Base-by-base conservation (phyloP, 345 rosid genomes). In the Eutrema heterophyllum region DNA sequence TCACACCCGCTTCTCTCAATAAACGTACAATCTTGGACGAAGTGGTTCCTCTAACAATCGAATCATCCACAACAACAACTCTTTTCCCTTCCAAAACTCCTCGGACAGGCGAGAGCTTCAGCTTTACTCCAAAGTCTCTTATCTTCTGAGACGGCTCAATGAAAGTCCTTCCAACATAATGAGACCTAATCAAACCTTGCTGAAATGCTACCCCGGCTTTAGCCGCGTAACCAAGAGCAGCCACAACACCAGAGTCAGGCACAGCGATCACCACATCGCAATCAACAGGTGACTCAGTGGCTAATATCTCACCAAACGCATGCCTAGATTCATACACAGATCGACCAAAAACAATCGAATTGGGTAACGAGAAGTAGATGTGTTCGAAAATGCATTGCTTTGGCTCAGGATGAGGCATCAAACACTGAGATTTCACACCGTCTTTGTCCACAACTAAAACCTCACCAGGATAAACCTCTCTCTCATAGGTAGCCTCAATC, bases 181-280 rank as follows among this genome's bases (percentile, higher is more conserved):
- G 99, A 35, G 99, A 92, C 82, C 99, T 87, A 16, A 95, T 92
- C 83, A 92, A 67, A 30, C 99, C 99, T 72, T 86, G 97, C 61
- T 95, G 93, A 78, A 89, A 95, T 13, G 96, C 85, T 9, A 90
- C 97, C 1, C 98, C 96, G 0, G 92, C 89, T 81, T 90, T 92
- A 9, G 86, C 88, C 0, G 99, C 93, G 60, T 92, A 92, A 26
- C 98, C 99, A 32, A 90, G 90, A 13, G 99, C 98, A 72, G 99
- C 97, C 67, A 92, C 99, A 7, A 95, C 97, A 0, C 99, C 99
- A 7, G 99, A 92, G 83, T 95, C 99, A 0, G 99, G 97, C 44
- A 95, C 98, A 0, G 98, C 97, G 24, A 95, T 95, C 78, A 95
- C 99, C 15, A 95, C 97, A 81, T 95, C 99, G 40, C 98, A 95